Percentiles rank a stretch among this genome's conserved stretches.
phyloP scores from a whole-genome alignment of 1,284 basidiomycete genomes.

The Tilletiopsis washingtonensis region DNA sequence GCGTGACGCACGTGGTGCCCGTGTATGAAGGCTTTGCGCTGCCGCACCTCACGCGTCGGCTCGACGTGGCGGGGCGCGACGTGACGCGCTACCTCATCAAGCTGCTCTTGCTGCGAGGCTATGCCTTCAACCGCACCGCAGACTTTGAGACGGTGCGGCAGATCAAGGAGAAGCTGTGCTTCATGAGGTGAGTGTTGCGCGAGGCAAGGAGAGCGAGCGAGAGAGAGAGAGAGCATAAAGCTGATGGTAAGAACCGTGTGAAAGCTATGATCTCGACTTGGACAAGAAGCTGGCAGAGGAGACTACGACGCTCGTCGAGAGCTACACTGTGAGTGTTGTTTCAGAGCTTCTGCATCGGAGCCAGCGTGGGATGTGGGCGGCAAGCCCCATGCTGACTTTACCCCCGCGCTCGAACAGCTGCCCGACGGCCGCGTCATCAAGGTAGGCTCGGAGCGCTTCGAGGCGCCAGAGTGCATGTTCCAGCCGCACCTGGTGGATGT shows the following conservation, averaged over 20 bases:
- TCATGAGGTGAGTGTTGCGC: constrained; percentile 64
- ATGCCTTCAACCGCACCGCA: constrained; percentile 97
- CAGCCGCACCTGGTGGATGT: constrained; percentile 96
- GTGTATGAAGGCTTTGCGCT: constrained; percentile 95
- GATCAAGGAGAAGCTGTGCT: constrained; percentile 98
- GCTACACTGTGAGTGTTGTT: constrained; percentile 80
- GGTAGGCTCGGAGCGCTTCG: constrained; percentile 96
- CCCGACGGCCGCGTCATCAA: constrained; percentile 95
- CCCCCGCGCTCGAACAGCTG: constrained; percentile 54
- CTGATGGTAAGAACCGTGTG: too few species aligned
- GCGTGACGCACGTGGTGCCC: constrained; percentile 97
- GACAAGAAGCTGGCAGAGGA: constrained; percentile 92
- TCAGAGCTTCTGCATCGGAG: too few species aligned
- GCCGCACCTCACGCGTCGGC: constrained; percentile 81
- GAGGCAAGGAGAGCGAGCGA: too few species aligned
- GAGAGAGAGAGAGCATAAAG: neutral
- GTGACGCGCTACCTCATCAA: constrained; percentile 98
- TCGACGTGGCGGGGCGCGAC: constrained; percentile 91
- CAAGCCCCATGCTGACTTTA: neutral
- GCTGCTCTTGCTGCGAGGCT: constrained; percentile 91
- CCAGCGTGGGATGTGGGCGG: too few species aligned
- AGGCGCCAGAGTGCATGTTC: constrained; percentile 99
- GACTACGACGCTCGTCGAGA: constrained; percentile 92
- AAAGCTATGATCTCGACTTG: constrained; percentile 82
- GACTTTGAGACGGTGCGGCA: constrained; percentile 98